phyloP scores from a whole-genome alignment of 176 grass and related monocot species.

The Carex kokanica region DNA sequence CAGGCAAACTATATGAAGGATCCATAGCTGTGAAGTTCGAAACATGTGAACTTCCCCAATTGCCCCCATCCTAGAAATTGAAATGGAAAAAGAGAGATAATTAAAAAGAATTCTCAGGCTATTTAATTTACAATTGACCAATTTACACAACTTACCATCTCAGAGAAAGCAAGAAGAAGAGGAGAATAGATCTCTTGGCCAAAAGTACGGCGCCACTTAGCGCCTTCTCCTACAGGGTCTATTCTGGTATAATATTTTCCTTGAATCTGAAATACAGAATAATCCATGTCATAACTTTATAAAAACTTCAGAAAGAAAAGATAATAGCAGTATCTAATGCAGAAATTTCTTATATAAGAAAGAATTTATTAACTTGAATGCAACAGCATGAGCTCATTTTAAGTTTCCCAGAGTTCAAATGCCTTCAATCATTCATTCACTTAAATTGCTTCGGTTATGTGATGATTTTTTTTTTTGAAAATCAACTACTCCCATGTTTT shows the following conservation, averaged over 20 bases:
- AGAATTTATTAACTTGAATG: background rate
- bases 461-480: background rate
- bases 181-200: conserved; percentile 97
- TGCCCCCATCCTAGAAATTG: conserved; percentile 55
- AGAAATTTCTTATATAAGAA: background rate
- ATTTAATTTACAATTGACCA: conserved; percentile 26
- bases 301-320: conserved; percentile 13
- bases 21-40: conserved; percentile 74
- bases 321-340: background rate
- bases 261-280: conserved; percentile 46
- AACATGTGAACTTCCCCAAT: conserved; percentile 72
- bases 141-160: conserved; percentile 50
- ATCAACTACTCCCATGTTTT: background rate
- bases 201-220: conserved; percentile 82
- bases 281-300: background rate
- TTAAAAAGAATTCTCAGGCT: conserved; percentile 3
- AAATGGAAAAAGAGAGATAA: conserved; percentile 30
- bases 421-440: background rate
- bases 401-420: background rate
- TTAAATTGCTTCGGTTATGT: background rate
- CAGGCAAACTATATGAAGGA: conserved; percentile 81
- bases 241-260: conserved; percentile 93
- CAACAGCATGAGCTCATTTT: background rate
- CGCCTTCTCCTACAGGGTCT: conserved; percentile 75
- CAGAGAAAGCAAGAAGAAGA: conserved; percentile 86